Percentiles rank a stretch among this genome's conserved stretches.
Conservation (phyloP, 192 early-diverging fungal species). For the Lobosporangium transversale region DNA sequence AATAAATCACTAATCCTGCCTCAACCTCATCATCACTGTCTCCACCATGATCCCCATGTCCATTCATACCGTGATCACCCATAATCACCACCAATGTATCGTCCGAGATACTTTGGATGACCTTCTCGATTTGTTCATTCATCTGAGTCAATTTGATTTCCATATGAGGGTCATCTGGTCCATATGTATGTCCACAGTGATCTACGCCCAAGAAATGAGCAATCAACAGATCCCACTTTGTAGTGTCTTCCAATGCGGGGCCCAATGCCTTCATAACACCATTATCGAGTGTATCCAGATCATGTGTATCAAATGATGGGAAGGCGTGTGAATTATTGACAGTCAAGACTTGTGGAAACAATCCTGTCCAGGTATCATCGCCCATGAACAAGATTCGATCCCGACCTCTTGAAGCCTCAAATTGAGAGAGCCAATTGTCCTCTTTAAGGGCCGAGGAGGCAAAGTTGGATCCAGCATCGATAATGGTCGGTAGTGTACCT, state of each 20-base stretch:
- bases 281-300: conserved; percentile 94
- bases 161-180: conserved; percentile 89
- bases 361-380: conserved; percentile 94
- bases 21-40: conserved; percentile 91
- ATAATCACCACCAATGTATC: conserved; percentile 88
- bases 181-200: conserved; percentile 94
- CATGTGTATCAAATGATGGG: conserved; percentile 82
- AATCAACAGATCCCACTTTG: conserved; percentile 82
- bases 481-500: conserved; percentile 85
- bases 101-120: conserved; percentile 73
- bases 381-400: conserved; percentile 83
- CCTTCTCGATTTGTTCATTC: conserved; percentile 76
- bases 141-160: conserved; percentile 85
- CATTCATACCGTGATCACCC: conserved; percentile 98
- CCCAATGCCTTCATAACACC: conserved; percentile 67
- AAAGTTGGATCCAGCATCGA: conserved; percentile 86
- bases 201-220: conserved; percentile 97
- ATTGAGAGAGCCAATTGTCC: conserved; percentile 74
- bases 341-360: conserved; percentile 76
- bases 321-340: conserved; percentile 65
- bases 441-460: conserved; percentile 75
- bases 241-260: conserved; percentile 45
- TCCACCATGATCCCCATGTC: conserved; percentile 96
- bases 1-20: conserved; percentile 87
- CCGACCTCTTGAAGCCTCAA: conserved; percentile 36